Evolutionary conservation across 1,139 yeast genomes (phyloP).

Genomic region (Debaryomyces nepalensis): DNA sequence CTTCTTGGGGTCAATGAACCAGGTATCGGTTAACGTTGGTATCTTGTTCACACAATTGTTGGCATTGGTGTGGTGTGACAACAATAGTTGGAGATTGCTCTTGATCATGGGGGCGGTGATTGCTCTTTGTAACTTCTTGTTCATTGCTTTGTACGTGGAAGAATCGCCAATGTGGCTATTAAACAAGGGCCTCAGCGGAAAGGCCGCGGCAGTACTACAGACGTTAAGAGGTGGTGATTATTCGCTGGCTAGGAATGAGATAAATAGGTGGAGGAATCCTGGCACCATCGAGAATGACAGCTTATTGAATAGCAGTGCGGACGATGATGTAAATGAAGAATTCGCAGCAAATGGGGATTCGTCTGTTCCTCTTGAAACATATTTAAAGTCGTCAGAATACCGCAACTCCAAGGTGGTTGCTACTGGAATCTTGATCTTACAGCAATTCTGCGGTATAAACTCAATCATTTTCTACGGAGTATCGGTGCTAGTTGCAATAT

Average conservation of each 20-base stretch:
- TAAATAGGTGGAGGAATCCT: conserved; percentile 36
- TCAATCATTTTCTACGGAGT: conserved; percentile 93
- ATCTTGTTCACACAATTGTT: conserved; percentile 76
- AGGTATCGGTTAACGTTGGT: conserved; percentile 82
- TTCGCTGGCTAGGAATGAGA: conserved; percentile 40
- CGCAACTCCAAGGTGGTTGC: conserved; percentile 66
- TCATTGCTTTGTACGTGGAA: conserved; percentile 50
- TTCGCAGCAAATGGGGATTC: conserved; percentile 8
- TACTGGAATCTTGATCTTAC: conserved; percentile 78
- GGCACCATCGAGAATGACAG: conserved; percentile 13
- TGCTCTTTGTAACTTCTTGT: conserved; percentile 52
- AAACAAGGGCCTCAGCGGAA: conserved; percentile 34
- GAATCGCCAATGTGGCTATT: conserved; percentile 89
- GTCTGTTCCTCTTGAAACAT: conserved; percentile 40
- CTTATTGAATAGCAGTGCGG: conserved; percentile 21
- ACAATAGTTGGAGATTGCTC: conserved; percentile 71
- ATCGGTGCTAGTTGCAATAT: conserved; percentile 66
- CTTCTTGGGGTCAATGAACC: conserved; percentile 84
- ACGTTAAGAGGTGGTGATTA: conserved; percentile 49
- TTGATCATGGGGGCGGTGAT: conserved; percentile 61
- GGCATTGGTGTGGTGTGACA: conserved; percentile 70
- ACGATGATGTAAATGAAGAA: conserved; percentile 16
- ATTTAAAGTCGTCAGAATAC: conserved; percentile 56
- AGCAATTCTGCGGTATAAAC: conserved; percentile 92
- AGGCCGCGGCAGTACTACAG: conserved; percentile 44